Base-by-base conservation (phyloP, 495 filamentous ascomycete species). In the Penicillium flavigenum region DNA sequence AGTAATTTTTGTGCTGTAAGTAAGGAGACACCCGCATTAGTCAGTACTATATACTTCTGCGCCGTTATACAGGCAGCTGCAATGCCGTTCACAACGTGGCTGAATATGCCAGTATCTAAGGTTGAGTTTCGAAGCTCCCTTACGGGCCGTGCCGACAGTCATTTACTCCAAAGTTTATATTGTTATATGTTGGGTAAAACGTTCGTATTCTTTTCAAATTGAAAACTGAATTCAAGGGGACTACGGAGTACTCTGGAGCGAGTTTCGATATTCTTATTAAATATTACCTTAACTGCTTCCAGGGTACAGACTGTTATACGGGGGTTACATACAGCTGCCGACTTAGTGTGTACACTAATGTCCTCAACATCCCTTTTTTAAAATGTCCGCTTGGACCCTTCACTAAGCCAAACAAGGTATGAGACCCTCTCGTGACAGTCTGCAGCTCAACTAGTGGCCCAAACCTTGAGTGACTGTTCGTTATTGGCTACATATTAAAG, bases 31-130 rank as follows among this genome's bases (percentile, higher is more conserved):
- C 43, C 16, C 5, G 7, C 34, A n/a, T 12, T 29, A 27, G 32
- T 39, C 20, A 31, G 44, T 26, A 17, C 41, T 29, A 29, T 29
- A 54, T 42, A 41, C 22, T 38, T 53, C 51, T 51, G 34, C 58
- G 9, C 48, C 38, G n/a, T 50, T 46, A 8, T 32, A 54, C 38
- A 51, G 43, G 52, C 56, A 58, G 45, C 56, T 64, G 61, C 56
- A 62, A 41, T 56, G 58, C 42, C 45, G 41, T 52, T 62, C 50
- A 47, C 50, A 53, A 56, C 19, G 14, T 17, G 24, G n/a, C 46
- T 39, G 26, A 46, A 4, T 27, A 19, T 32, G 16, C 31, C 19
- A 42, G 36, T 11, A 46, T 20, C 17, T 57, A 29, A 31, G 39
- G 43, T 38, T 36, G 29, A 47, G 12, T 46, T 36, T 16, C 32